phyloP scores from a whole-genome alignment of 768 basidiomycete species.

The Leccinum imitatum region DNA sequence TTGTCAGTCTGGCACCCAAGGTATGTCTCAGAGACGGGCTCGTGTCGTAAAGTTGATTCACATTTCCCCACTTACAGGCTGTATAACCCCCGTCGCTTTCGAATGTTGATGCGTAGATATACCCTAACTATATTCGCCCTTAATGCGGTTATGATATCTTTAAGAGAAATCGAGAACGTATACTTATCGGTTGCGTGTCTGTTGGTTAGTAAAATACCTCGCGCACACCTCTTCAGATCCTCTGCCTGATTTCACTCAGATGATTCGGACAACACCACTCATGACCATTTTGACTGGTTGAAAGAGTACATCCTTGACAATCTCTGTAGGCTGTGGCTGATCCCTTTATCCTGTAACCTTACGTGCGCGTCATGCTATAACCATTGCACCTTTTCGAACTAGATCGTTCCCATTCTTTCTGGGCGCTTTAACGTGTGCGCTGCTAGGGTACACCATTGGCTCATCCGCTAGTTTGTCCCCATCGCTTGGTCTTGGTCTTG shows the following conservation, averaged over 20 bases:
- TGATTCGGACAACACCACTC: conserved; percentile 15
- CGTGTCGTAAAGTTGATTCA: background rate
- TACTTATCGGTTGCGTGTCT: background rate
- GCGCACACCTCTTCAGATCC: background rate
- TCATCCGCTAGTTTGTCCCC: too few species aligned
- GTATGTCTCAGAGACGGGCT: conserved; percentile 37
- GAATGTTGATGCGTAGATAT: conserved; percentile 7
- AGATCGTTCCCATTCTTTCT: conserved; percentile 9
- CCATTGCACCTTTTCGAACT: background rate
- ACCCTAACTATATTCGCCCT: conserved; percentile 7
- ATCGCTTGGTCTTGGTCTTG: too few species aligned
- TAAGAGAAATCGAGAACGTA: background rate
- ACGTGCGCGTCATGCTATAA: conserved; percentile 11
- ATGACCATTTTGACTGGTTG: conserved; percentile 2
- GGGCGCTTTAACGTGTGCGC: conserved; percentile 18
- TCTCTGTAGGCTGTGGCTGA: background rate
- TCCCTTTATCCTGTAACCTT: background rate
- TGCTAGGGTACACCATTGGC: conserved; percentile 18
- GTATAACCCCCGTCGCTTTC: conserved; percentile 9
- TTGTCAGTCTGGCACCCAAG: conserved; percentile 89
- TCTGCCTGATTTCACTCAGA: background rate
- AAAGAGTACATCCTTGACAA: background rate
- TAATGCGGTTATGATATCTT: background rate
- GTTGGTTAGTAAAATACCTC: background rate
- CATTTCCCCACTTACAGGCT: conserved; percentile 7